These are phyloP conservation scores for Mucor saturninus DNA, from an alignment of 371 early-diverging fungal genomes.

Conservation along the genomic window DNA sequence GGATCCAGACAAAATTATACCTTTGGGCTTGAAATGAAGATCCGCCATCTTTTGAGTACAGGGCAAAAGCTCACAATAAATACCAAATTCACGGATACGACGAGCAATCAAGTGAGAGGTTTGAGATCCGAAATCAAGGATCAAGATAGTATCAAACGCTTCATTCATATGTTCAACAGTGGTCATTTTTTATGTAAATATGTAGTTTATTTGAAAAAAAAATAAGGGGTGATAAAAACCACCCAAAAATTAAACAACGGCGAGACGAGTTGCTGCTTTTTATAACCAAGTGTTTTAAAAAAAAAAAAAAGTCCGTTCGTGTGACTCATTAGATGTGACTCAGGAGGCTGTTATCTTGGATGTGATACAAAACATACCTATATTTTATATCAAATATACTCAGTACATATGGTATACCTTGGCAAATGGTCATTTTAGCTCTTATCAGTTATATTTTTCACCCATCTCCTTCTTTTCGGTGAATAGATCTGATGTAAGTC, in stretches of 20 bases:
- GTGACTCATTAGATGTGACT: too few relatives aligned
- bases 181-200: neutral
- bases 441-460: too few relatives aligned
- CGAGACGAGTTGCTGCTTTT: too few relatives aligned
- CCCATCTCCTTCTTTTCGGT: too few relatives aligned
- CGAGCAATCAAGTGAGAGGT: slow-evolving; percentile 97
- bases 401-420: too few relatives aligned
- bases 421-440: too few relatives aligned
- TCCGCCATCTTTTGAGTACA: slow-evolving; percentile 95
- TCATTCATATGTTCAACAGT: slow-evolving; percentile 47
- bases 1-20: slow-evolving; percentile 94
- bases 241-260: neutral
- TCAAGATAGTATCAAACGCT: slow-evolving; percentile 94
- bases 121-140: slow-evolving; percentile 98
- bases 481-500: too few relatives aligned
- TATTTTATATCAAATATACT: too few relatives aligned
- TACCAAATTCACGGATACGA: slow-evolving; percentile 94
- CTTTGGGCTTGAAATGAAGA: slow-evolving; percentile 93
- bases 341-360: too few relatives aligned
- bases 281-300: too few relatives aligned
- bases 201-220: neutral
- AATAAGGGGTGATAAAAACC: neutral
- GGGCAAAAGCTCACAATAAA: slow-evolving; percentile 97
- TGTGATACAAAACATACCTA: too few relatives aligned
- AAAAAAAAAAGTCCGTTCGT: too few relatives aligned